Evolutionary conservation across 164 flowering plant genomes (phyloP).

Genomic region (Nymphaea colorata): DNA sequence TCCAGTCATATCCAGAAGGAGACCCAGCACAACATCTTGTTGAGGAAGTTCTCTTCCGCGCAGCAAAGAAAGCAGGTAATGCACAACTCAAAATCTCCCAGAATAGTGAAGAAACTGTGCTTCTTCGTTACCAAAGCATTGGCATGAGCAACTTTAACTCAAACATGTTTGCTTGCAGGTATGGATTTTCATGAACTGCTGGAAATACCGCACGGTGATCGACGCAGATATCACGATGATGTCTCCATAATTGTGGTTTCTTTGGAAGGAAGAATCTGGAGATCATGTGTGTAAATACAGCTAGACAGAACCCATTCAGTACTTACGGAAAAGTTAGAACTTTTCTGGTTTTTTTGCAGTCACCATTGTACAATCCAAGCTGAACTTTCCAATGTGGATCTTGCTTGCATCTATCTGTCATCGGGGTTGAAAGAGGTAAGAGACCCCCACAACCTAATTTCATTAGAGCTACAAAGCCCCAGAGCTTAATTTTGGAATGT

Average conservation of each 20-base stretch:
- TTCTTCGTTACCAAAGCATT: not conserved
- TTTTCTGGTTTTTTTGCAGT: not conserved
- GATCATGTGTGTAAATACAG: constrained; percentile 51
- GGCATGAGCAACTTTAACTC: too few relatives aligned
- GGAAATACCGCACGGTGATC: constrained; percentile 74
- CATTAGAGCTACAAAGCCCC: not conserved
- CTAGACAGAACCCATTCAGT: constrained; percentile 6
- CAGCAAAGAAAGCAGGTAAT: constrained; percentile 84
- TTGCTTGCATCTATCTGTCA: not conserved
- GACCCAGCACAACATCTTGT: constrained; percentile 95
- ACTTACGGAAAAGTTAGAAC: not conserved
- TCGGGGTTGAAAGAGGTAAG: not conserved
- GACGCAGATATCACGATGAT: constrained; percentile 68
- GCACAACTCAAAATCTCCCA: not conserved
- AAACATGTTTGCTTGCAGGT: constrained; percentile 22
- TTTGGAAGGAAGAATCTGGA: constrained; percentile 72
- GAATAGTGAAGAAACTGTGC: not conserved
- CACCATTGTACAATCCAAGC: not conserved
- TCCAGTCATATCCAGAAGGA: constrained; percentile 62
- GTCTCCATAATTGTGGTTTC: constrained; percentile 65
- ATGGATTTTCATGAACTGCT: constrained; percentile 70
- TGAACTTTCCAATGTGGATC: not conserved
- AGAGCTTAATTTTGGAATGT: not conserved
- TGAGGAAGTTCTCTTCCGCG: constrained; percentile 71
- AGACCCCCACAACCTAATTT: not conserved